Evolutionary conservation across 768 basidiomycete genomes (phyloP).

Genomic region (Auricularia sp.): DNA sequence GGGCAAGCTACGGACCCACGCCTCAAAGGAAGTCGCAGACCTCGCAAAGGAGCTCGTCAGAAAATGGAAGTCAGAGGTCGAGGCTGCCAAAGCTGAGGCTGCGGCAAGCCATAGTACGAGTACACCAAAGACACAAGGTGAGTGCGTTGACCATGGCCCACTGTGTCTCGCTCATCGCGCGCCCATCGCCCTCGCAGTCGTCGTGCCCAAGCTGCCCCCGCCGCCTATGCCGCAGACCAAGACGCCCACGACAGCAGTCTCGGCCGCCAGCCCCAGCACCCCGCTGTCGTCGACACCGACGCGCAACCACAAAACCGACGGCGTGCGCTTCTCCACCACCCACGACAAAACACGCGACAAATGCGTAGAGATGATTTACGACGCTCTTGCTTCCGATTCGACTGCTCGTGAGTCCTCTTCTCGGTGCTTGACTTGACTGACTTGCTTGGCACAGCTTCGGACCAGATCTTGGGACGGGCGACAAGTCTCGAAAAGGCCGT

Average conservation of each 20-base stretch:
- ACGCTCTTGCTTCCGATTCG: conserved; percentile 80
- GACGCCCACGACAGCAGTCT: conserved; percentile 14
- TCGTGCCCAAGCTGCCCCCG: not conserved
- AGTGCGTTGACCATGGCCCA: conserved; percentile 12
- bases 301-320: conserved; percentile 65
- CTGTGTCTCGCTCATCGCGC: not conserved
- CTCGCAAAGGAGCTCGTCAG: conserved; percentile 85
- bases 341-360: conserved; percentile 76
- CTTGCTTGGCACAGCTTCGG: conserved; percentile 40
- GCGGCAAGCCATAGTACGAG: conserved; percentile 2
- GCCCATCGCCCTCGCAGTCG: not conserved
- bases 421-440: not conserved
- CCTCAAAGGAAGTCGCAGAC: conserved; percentile 62
- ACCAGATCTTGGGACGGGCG: conserved; percentile 57
- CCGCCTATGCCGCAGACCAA: conserved; percentile 15
- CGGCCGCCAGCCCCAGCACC: conserved; percentile 13
- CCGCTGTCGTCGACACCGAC: conserved; percentile 27
- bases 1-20: conserved; percentile 74
- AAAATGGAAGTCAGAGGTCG: conserved; percentile 88
- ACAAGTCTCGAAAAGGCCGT: conserved; percentile 64
- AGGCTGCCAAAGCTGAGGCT: conserved; percentile 31
- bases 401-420: conserved; percentile 59
- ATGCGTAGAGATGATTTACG: conserved; percentile 84
- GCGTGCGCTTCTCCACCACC: conserved; percentile 41
- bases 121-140: conserved; percentile 29